Evolutionary conservation across 2,329 filamentous ascomycete species (phyloP).

Genomic region (Colletotrichum orbiculare): DNA sequence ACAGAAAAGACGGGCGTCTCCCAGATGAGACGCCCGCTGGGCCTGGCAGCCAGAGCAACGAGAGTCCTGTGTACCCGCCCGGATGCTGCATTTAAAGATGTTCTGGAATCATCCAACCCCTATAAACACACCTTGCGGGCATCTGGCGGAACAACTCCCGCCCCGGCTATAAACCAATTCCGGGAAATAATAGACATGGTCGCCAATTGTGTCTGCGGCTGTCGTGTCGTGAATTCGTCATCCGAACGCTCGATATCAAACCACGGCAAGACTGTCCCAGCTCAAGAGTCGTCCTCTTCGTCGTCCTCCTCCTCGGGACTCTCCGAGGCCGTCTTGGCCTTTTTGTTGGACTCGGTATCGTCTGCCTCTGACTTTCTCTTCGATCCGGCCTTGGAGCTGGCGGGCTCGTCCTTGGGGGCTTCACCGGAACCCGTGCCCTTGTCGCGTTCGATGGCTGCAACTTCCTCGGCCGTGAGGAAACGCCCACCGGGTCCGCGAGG

Average conservation of each 20-base stretch:
- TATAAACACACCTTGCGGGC: conserved; percentile 19
- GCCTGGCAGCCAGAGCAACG: conserved; percentile 35
- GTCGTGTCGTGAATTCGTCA: conserved; percentile 51
- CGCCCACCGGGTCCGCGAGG: conserved; percentile 93
- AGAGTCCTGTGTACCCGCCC: conserved; percentile 37
- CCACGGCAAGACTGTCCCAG: conserved; percentile 39
- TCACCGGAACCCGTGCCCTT: conserved; percentile 53
- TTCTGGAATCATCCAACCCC: conserved; percentile 26
- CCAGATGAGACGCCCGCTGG: conserved; percentile 1
- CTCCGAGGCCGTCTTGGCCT: conserved; percentile 62
- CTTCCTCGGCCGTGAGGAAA: conserved; percentile 96
- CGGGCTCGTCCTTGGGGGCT: conserved; percentile 35
- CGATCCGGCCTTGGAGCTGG: conserved; percentile 53
- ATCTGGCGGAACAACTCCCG: conserved; percentile 15
- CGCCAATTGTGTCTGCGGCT: conserved; percentile 23
- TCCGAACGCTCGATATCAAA: conserved; percentile 42
- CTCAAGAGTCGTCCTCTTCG: conserved; percentile 50
- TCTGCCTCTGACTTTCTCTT: conserved; percentile 71
- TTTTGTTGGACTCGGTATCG: conserved; percentile 63
- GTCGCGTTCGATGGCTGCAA: conserved; percentile 84
- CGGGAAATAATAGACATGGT: conserved; percentile 28
- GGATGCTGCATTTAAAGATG: conserved; percentile 27
- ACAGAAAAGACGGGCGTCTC: background rate
- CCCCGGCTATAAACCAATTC: conserved; percentile 29
- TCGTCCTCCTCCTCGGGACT: conserved; percentile 54